Evolutionary conservation across 106 monocot species (phyloP).

Genomic region (Iris macrosiphon): DNA sequence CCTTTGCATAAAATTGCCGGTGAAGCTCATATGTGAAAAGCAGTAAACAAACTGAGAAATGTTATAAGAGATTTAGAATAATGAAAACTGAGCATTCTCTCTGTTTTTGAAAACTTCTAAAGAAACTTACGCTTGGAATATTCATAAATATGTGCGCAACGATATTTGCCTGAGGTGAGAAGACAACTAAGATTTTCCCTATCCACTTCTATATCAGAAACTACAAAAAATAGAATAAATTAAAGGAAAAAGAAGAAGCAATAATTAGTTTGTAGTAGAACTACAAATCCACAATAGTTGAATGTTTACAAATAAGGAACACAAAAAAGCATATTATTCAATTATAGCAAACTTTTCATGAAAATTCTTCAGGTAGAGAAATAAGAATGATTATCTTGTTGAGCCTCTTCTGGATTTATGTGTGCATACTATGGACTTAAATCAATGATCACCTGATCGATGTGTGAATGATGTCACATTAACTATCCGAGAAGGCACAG

Average conservation of each 20-base stretch:
- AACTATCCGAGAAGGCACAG: constrained; percentile 67
- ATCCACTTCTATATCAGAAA: constrained; percentile 22
- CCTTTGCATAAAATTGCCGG: constrained; percentile 30
- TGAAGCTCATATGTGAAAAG: constrained; percentile 82
- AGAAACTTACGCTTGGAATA: constrained; percentile 60
- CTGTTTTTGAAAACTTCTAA: not conserved
- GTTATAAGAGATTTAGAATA: not conserved
- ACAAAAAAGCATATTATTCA: no score
- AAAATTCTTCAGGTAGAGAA: no score
- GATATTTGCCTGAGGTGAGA: constrained; percentile 32
- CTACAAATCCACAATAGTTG: no score
- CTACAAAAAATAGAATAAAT: constrained; percentile 24
- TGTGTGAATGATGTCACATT: constrained; percentile 96
- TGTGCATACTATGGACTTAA: not conserved
- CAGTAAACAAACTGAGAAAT: constrained; percentile 62
- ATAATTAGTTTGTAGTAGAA: not conserved
- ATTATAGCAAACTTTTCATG: no score
- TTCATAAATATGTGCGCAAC: constrained; percentile 53
- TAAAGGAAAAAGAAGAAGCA: constrained; percentile 1
- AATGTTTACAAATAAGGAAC: no score
- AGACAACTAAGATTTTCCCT: constrained; percentile 12
- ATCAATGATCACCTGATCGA: constrained; percentile 60
- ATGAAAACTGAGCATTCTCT: not conserved
- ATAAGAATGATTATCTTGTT: no score
- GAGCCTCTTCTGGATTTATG: no score